Percentiles rank a stretch among this genome's conserved stretches.
phyloP scores from a whole-genome alignment of 116 monocot species.

The Iris pallida region DNA sequence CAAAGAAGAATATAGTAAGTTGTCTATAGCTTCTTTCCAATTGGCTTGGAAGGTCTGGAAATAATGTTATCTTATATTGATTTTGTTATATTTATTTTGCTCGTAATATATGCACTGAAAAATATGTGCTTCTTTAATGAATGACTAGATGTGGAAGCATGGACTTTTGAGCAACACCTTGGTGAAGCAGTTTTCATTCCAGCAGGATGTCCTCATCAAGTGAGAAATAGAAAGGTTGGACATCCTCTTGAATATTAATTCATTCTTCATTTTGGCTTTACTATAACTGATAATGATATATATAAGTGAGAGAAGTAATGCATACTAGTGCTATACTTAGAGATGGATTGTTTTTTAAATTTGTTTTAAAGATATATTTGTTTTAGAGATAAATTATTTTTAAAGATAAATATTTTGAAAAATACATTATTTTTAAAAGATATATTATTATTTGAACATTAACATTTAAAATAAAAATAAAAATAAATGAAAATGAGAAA shows the following conservation, averaged over 20 bases:
- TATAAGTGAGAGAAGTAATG: no score
- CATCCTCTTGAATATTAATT: neutral
- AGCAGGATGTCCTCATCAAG: conserved; percentile 49
- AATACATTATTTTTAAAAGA: no score
- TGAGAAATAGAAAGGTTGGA: conserved; percentile 34
- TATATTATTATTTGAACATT: no score
- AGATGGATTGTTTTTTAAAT: no score
- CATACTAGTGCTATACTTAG: no score
- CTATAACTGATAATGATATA: neutral
- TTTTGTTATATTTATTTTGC: neutral
- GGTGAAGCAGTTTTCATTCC: conserved; percentile 50
- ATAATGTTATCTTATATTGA: neutral
- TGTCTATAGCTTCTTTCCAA: neutral
- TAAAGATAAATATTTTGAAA: no score
- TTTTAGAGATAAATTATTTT: no score
- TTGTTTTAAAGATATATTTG: no score
- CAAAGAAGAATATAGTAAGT: conserved; percentile 41
- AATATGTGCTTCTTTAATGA: neutral
- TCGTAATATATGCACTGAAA: conserved; percentile 1
- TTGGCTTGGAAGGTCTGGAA: no score
- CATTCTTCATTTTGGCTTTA: neutral
- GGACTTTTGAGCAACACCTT: conserved; percentile 41
- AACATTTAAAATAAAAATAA: no score
- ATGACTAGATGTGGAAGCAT: conserved; percentile 32
- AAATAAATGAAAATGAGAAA: no score